Conservation (phyloP, 306 rosid genomes). For the Cyamopsis tetragonoloba region DNA sequence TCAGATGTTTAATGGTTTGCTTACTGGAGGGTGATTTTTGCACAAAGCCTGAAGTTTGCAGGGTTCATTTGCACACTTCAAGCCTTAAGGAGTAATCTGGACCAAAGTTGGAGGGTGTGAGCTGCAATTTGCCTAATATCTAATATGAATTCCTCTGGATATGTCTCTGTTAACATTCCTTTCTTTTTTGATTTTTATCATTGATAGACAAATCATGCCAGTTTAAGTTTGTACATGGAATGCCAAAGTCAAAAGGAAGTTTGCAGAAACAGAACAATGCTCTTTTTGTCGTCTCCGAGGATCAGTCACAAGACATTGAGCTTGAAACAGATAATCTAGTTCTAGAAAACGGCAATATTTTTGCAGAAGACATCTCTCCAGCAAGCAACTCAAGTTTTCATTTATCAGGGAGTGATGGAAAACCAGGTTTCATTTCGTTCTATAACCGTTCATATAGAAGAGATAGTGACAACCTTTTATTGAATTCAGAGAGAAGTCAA, state of each 20-base stretch:
- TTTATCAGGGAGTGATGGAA: conserved; percentile 62
- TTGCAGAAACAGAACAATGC: conserved; percentile 39
- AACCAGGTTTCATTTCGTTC: conserved; percentile 78
- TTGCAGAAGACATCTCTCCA: conserved; percentile 40
- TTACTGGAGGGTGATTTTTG: conserved; percentile 6
- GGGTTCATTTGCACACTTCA: conserved; percentile 7
- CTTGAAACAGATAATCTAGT: conserved; percentile 36
- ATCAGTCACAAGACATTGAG: conserved; percentile 49
- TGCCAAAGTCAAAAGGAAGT: conserved; percentile 38
- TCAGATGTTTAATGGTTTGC: background rate
- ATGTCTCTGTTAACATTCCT: conserved; percentile 25
- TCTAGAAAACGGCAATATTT: conserved; percentile 35
- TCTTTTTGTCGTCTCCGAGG: conserved; percentile 67
- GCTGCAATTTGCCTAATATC: background rate
- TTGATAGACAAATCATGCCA: conserved; percentile 49
- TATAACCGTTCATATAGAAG: conserved; percentile 59
- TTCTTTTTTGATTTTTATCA: conserved; percentile 15
- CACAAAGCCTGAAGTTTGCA: background rate
- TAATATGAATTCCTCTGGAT: conserved; percentile 13
- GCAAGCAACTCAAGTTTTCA: conserved; percentile 36
- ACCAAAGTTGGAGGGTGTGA: background rate
- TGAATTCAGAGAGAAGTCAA: conserved; percentile 42
- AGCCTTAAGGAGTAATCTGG: background rate
- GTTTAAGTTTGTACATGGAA: conserved; percentile 39
- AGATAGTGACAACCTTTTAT: conserved; percentile 35